phyloP scores from a whole-genome alignment of 2,329 filamentous ascomycete genomes.

The Stachybotrys chartarum region DNA sequence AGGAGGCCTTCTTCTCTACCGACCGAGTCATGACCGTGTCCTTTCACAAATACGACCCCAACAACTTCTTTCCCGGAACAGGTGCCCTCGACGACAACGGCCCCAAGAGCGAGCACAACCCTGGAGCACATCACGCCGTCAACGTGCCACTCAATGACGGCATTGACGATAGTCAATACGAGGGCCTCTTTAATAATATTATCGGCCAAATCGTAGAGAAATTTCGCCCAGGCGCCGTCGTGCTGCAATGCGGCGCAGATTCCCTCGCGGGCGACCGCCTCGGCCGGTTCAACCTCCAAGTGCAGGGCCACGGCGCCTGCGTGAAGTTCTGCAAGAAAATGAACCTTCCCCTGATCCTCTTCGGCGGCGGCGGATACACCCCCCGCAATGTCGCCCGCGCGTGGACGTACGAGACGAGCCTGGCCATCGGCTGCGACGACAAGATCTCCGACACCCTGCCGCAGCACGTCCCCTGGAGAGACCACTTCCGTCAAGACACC shows the following conservation, averaged over 20 bases:
- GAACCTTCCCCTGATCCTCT: constrained; percentile 74
- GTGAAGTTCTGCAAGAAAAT: constrained; percentile 82
- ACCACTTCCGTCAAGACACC: constrained; percentile 81
- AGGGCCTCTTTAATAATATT: constrained; percentile 73
- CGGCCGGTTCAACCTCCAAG: constrained; percentile 93
- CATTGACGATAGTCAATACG: constrained; percentile 86
- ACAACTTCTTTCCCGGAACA: constrained; percentile 82
- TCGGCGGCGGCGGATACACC: constrained; percentile 94
- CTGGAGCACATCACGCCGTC: constrained; percentile 80
- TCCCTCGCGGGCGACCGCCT: constrained; percentile 88
- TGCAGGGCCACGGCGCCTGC: constrained; percentile 87
- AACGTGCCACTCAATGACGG: constrained; percentile 89
- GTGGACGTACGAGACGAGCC: constrained; percentile 94
- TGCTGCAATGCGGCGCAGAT: constrained; percentile 92
- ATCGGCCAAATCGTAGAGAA: constrained; percentile 71
- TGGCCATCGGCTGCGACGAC: constrained; percentile 70
- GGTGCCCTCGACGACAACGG: constrained; percentile 83
- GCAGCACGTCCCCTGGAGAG: constrained; percentile 72
- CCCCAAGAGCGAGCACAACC: constrained; percentile 73
- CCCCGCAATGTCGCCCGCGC: constrained; percentile 92
- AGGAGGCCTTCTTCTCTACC: constrained; percentile 84
- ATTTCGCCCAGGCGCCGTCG: constrained; percentile 86
- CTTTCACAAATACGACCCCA: constrained; percentile 91
- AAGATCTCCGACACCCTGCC: constrained; percentile 69
- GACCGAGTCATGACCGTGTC: constrained; percentile 88